Evolutionary conservation across 1,139 yeast genomes (phyloP).

Genomic region (Kodamaea arcana): DNA sequence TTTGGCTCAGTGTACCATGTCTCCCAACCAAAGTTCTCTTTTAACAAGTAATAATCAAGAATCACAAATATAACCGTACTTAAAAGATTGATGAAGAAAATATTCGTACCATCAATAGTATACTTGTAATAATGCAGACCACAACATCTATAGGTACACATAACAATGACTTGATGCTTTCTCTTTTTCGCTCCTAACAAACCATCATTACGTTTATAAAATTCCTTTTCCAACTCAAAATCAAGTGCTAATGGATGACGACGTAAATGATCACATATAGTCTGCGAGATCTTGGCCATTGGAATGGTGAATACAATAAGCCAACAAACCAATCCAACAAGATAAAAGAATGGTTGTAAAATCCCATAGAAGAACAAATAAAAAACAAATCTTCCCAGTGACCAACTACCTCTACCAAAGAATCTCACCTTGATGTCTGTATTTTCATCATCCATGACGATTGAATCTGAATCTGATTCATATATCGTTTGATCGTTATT

Average conservation of each 20-base stretch:
- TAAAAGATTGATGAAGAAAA: slow-evolving; percentile 82
- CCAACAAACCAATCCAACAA: slow-evolving; percentile 69
- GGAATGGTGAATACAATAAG: slow-evolving; percentile 85
- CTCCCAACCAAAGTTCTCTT: slow-evolving; percentile 46
- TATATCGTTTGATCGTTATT: slow-evolving; percentile 2
- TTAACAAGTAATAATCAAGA: slow-evolving; percentile 65
- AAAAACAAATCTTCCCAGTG: slow-evolving; percentile 74
- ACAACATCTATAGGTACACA: slow-evolving; percentile 88
- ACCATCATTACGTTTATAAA: slow-evolving; percentile 27
- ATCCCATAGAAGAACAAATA: slow-evolving; percentile 68
- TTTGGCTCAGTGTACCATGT: slow-evolving; percentile 56
- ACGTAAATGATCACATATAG: slow-evolving; percentile 70
- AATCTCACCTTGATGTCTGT: slow-evolving; percentile 52
- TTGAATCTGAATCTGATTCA: slow-evolving; percentile 3
- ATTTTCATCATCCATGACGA: slow-evolving; percentile 23
- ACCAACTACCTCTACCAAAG: slow-evolving; percentile 95
- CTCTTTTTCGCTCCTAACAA: slow-evolving; percentile 14
- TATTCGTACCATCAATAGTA: slow-evolving; percentile 93
- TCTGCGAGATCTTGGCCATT: slow-evolving; percentile 69
- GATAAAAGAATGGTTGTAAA: slow-evolving; percentile 61
- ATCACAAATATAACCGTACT: slow-evolving; percentile 80
- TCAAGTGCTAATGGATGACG: slow-evolving; percentile 86
- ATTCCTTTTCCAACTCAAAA: slow-evolving; percentile 58
- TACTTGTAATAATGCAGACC: slow-evolving; percentile 92
- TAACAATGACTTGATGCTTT: slow-evolving; percentile 41